phyloP scores from a whole-genome alignment of 345 rosid genomes.

The Rhodomyrtus tomentosa region DNA sequence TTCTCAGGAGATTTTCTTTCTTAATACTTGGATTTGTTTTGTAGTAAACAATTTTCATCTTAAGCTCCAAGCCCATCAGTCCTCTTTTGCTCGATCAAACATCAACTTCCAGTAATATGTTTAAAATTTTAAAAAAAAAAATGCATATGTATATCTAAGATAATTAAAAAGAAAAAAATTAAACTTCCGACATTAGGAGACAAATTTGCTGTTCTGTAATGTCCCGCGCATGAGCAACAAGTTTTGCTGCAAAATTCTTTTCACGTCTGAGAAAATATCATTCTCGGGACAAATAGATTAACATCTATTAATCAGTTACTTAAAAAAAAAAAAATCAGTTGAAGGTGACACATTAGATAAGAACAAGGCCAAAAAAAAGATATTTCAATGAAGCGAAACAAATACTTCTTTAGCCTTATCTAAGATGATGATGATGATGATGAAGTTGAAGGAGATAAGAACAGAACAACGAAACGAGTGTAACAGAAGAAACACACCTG shows the following conservation, averaged over 20 bases:
- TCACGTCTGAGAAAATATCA: neutral
- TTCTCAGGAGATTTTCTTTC: neutral
- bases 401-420: neutral
- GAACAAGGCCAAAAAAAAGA: neutral
- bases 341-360: neutral
- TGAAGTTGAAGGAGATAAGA: neutral
- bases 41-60: neutral
- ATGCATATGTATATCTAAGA: too few relatives aligned
- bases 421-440: neutral
- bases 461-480: neutral
- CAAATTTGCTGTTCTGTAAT: neutral
- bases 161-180: too few relatives aligned
- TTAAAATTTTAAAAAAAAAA: neutral
- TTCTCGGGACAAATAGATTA: neutral
- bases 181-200: neutral
- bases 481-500: constrained; percentile 21
- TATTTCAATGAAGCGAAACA: too few relatives aligned
- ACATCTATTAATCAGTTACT: neutral
- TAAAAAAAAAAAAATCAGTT: neutral
- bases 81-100: neutral
- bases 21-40: neutral
- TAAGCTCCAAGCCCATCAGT: neutral
- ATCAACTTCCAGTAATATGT: neutral
- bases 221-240: neutral
- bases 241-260: neutral